A percentile compares a stretch with the other conserved stretches of the same genome.
These are phyloP conservation scores for Pachysandra terminalis DNA, from an alignment of 164 flowering plant species.

Conservation along the genomic window DNA sequence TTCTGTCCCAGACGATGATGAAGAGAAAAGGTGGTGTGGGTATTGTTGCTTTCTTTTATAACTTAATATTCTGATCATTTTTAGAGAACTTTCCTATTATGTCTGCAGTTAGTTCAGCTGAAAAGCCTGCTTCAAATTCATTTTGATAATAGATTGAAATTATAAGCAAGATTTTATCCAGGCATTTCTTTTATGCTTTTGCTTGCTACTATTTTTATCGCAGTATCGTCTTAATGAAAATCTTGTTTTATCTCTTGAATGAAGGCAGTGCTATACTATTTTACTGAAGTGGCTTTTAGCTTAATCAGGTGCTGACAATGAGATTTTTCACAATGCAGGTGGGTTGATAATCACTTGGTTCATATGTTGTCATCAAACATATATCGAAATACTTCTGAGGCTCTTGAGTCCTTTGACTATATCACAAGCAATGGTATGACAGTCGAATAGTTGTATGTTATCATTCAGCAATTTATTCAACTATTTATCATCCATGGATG, in stretches of 20 bases:
- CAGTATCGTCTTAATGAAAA: neutral
- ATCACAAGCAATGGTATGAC: constrained; percentile 57
- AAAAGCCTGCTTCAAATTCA: no score
- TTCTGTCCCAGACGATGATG: constrained; percentile 29
- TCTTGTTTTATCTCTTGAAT: no score
- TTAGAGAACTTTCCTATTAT: neutral
- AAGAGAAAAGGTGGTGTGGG: constrained; percentile 70
- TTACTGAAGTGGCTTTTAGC: no score
- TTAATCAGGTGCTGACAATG: neutral
- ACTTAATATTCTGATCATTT: neutral
- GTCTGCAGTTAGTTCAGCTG: neutral
- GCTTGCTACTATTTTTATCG: neutral
- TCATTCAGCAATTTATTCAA: no score
- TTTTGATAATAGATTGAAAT: no score
- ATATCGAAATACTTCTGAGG: no score
- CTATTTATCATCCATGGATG: no score
- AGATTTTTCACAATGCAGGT: no score
- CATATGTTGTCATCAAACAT: constrained; percentile 71
- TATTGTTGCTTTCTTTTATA: constrained; percentile 14
- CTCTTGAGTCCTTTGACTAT: constrained; percentile 69
- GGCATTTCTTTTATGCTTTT: neutral
- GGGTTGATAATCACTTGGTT: no score
- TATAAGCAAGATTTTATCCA: neutral
- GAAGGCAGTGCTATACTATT: no score
- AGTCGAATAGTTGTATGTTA: neutral